These are phyloP conservation scores for Termitomyces sp. DNA, from an alignment of 768 basidiomycete species.

Conservation along the genomic window DNA sequence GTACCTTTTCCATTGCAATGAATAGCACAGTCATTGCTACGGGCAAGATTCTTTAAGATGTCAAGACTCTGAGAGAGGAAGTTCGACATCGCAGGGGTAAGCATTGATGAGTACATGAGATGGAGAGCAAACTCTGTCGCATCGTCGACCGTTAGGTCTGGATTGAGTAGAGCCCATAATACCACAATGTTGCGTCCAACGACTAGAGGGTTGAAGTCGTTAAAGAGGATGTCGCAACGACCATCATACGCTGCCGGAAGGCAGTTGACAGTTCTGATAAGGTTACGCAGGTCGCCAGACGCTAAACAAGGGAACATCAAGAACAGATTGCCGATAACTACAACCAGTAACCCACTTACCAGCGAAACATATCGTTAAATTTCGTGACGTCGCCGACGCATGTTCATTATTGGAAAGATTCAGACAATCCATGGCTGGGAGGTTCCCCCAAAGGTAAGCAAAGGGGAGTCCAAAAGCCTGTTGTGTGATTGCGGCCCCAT, in stretches of 20 bases:
- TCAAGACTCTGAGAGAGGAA: slow-evolving; percentile 19
- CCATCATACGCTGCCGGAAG: slow-evolving; percentile 18
- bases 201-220: slow-evolving; percentile 17
- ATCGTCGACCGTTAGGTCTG: slow-evolving; percentile 17
- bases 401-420: slow-evolving; percentile 19
- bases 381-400: neutral
- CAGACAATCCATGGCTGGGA: slow-evolving; percentile 23
- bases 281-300: slow-evolving; percentile 23
- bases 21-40: slow-evolving; percentile 12
- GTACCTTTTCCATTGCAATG: slow-evolving; percentile 18
- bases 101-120: slow-evolving; percentile 28
- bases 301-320: slow-evolving; percentile 6
- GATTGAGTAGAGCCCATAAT: slow-evolving; percentile 20
- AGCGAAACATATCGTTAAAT: slow-evolving; percentile 23
- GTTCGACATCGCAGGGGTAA: slow-evolving; percentile 18
- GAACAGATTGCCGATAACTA: neutral
- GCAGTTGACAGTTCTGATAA: slow-evolving; percentile 23
- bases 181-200: slow-evolving; percentile 18
- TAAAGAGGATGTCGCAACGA: slow-evolving; percentile 18
- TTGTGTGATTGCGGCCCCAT: neutral
- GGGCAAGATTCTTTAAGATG: slow-evolving; percentile 14
- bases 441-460: slow-evolving; percentile 17
- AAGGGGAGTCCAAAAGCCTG: slow-evolving; percentile 8
- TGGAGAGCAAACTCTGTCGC: slow-evolving; percentile 26
- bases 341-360: slow-evolving; percentile 10